Base-by-base conservation (phyloP, 306 rosid genomes). In the Cucurbita maxima region DNA sequence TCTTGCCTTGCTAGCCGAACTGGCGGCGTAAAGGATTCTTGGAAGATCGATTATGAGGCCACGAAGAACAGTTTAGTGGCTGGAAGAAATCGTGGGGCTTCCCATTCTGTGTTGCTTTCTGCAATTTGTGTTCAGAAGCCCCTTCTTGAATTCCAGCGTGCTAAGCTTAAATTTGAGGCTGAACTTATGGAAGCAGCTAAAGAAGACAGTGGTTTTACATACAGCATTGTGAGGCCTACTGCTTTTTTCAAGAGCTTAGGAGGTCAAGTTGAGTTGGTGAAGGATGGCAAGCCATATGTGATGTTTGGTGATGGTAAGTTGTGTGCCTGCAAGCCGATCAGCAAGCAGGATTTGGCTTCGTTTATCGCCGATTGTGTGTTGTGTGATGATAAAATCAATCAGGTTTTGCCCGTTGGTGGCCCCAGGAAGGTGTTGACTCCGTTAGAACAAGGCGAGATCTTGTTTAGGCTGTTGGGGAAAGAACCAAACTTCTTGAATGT, bases 51-150 rank as follows among this genome's bases (percentile, higher is more conserved):
- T 82, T 95, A 91, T 78, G 96, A 95, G 78, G 99, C 99, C 30
- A 89, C 99, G 13, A 91, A 74, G 88, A 91, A 86, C 77, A 86
- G 96, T 57, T 92, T 91, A 68, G 75, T 89, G 11, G 97, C 96
- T 13, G 91, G 97, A 60, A 94, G 82, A 81, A 94, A 89, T 0
- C 71, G 19, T 67, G 97, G 96, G 76, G 97, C 99, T 78, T 82
- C 92, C 4, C 96, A 91, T 83, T 95, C 88, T 88, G 96, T 95
- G 10, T 77, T 95, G 86, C 90, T 95, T 66, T 95, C 97, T 67
- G 97, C 97, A 69, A 91, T 95, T 7, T 91, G 99, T 79, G 99
- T 95, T 81, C 97, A 95, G 79, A 91, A 95, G 76, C 96, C 99
- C 5, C 97, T 91, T 52, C 99, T 95, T 34, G 97, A 91, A 72